Percentiles rank a stretch among this genome's conserved stretches.
phyloP scores from a whole-genome alignment of 2,329 filamentous ascomycete species.

The Fusarium scirpi region DNA sequence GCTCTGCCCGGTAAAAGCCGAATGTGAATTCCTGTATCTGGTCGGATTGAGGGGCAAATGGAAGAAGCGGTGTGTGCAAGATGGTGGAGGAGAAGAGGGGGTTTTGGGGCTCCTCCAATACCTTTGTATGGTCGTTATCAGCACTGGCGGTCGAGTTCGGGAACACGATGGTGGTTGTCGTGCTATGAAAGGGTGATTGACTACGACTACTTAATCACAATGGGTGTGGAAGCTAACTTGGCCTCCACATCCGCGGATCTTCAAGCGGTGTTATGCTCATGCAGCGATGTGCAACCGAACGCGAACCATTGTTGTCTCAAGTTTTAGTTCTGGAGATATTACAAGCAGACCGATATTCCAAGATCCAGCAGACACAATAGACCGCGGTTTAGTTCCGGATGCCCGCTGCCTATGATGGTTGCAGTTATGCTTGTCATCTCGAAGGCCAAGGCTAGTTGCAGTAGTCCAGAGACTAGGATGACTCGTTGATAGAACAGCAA shows the following conservation, averaged over 20 bases:
- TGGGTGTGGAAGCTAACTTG: conserved; percentile 17
- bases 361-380: conserved; percentile 14
- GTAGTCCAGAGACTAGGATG: conserved; percentile 21
- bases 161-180: conserved; percentile 14
- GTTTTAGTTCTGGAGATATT: conserved; percentile 8
- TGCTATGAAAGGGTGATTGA: conserved; percentile 8
- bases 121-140: conserved; percentile 19
- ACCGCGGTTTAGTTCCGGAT: conserved; percentile 9
- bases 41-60: conserved; percentile 23
- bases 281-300: conserved; percentile 33
- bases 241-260: conserved; percentile 33
- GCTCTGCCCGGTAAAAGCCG: conserved; percentile 30
- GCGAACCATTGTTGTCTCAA: conserved; percentile 14
- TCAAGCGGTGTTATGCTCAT: conserved; percentile 43
- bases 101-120: conserved; percentile 30
- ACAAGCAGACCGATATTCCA: conserved; percentile 13
- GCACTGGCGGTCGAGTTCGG: conserved; percentile 21
- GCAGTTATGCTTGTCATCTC: conserved; percentile 40
- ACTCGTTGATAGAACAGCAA: conserved; percentile 3
- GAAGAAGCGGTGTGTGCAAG: conserved; percentile 46
- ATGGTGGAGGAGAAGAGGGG: conserved; percentile 44
- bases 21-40: conserved; percentile 9
- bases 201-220: conserved; percentile 10
- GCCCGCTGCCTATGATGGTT: conserved; percentile 24
- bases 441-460: conserved; percentile 26